Evolutionary conservation across 129 eudicot species (phyloP), one percentile per base, ranked within the genome.

Genomic region (carrot (Daucus carota)): DNA sequence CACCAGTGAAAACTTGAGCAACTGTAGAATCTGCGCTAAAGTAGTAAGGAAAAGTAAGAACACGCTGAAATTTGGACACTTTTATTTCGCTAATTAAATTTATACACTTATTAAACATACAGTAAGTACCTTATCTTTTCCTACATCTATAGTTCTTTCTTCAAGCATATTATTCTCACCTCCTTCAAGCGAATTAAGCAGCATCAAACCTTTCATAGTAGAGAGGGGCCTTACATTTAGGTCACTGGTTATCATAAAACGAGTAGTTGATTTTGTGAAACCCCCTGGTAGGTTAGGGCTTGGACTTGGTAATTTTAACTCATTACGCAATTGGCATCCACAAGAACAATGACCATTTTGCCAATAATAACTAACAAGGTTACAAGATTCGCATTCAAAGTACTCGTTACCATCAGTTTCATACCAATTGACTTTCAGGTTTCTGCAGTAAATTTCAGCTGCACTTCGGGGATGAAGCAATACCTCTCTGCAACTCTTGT

Each of bases 381-480:
- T 3, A 40, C 78, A 77, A 1, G 47, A 36, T 0, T 0, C 7
- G 22, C 84, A 77, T 1, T 12, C 20, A 77, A 62, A 81, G 63
- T 33, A 77, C 43, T 32, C 34, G 31, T 26, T 8, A 5, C 45
- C 32, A 29, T 48, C 47, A 10, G 9, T 76, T 62, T 26, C 75
- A 72, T 24, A 38, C 31, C 77, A 65, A 45, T 79, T 29, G 32
- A 59, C 33, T 68, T 71, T 74, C 29, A 83, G 69, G 31, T 78
- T 38, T 80, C 71, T 13, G 29, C 80, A 78, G 57, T 78, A 45
- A 11, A 75, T 34, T 45, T 79, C 83, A 45, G 74, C 52, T 62
- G 83, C 76, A 52, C 77, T 74, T 57, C 83, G 74, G 52, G 86
- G 83, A 60, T 34, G 42, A 70, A 83, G 74, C 59, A 83, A 67